Conservation (phyloP, 345 rosid species). For the Tarenaya hassleriana region DNA sequence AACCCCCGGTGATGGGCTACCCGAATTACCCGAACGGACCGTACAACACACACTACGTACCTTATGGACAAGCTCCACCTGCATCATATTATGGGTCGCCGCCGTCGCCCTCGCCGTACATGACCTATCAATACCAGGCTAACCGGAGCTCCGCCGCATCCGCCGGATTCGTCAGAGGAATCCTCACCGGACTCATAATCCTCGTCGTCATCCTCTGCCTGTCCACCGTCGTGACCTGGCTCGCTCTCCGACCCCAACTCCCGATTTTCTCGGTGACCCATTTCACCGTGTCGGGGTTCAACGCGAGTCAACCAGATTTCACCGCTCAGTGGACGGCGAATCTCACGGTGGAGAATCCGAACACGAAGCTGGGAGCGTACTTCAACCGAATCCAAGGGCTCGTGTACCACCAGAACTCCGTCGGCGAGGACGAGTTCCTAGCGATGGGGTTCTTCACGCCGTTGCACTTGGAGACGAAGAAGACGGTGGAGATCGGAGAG, state of each 20-base stretch:
- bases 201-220: constrained; percentile 30
- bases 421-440: constrained; percentile 24
- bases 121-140: constrained; percentile 18
- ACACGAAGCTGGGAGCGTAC: constrained; percentile 32
- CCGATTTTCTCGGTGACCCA: constrained; percentile 30
- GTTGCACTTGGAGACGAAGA: constrained; percentile 27
- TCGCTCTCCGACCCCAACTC: constrained; percentile 29
- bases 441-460: constrained; percentile 22
- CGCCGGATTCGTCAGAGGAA: constrained; percentile 32
- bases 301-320: constrained; percentile 29
- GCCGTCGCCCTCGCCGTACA: constrained; percentile 8
- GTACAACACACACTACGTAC: constrained; percentile 11
- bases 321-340: constrained; percentile 32
- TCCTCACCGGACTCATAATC: constrained; percentile 31
- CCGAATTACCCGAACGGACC: constrained; percentile 26
- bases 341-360: constrained; percentile 29
- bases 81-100: constrained; percentile 36
- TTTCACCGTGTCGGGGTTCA: constrained; percentile 30
- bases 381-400: constrained; percentile 29
- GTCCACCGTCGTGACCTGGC: constrained; percentile 29
- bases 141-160: constrained; percentile 18
- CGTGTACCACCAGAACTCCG: constrained; percentile 11
- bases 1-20: constrained; percentile 32
- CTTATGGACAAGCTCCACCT: constrained; percentile 37
- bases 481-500: constrained; percentile 20